Evolutionary conservation across 2,329 filamentous ascomycete species (phyloP).

Genomic region (Colletotrichum endophyticum): DNA sequence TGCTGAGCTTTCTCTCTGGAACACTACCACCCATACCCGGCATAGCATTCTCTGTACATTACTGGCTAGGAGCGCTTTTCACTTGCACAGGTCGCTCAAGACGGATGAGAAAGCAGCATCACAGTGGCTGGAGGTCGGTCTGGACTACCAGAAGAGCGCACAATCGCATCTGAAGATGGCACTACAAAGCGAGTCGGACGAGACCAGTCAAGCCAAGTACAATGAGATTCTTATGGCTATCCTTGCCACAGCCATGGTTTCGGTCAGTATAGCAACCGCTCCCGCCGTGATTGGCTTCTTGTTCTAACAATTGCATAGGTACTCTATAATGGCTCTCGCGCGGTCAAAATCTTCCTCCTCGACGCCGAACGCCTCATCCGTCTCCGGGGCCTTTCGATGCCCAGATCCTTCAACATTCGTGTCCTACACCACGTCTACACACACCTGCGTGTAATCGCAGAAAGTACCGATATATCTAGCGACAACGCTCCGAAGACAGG

Average conservation of each 20-base stretch:
- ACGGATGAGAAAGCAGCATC: conserved; percentile 9
- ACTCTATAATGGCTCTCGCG: conserved; percentile 12
- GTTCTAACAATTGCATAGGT: background rate
- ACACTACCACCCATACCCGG: conserved; percentile 39
- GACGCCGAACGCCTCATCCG: conserved; percentile 49
- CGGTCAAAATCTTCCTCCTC: conserved; percentile 29
- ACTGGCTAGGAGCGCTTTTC: conserved; percentile 47
- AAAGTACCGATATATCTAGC: conserved; percentile 34
- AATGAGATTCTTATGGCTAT: conserved; percentile 50
- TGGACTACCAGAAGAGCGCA: conserved; percentile 31
- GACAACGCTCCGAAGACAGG: background rate
- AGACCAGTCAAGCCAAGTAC: conserved; percentile 42
- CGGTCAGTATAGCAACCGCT: conserved; percentile 1
- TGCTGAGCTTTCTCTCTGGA: conserved; percentile 45
- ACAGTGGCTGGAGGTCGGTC: conserved; percentile 32
- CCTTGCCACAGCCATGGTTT: conserved; percentile 30
- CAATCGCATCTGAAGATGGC: conserved; percentile 36
- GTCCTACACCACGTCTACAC: conserved; percentile 53
- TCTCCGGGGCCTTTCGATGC: conserved; percentile 37
- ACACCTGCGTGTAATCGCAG: conserved; percentile 48
- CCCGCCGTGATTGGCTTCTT: background rate
- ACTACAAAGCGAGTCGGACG: conserved; percentile 35
- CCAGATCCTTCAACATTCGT: conserved; percentile 44
- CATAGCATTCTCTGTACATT: conserved; percentile 42
- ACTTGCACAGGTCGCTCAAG: conserved; percentile 30